Evolutionary conservation across 345 rosid genomes (phyloP), one percentile per base, ranked within the genome.

Genomic region (Dipteronia dyeriana): DNA sequence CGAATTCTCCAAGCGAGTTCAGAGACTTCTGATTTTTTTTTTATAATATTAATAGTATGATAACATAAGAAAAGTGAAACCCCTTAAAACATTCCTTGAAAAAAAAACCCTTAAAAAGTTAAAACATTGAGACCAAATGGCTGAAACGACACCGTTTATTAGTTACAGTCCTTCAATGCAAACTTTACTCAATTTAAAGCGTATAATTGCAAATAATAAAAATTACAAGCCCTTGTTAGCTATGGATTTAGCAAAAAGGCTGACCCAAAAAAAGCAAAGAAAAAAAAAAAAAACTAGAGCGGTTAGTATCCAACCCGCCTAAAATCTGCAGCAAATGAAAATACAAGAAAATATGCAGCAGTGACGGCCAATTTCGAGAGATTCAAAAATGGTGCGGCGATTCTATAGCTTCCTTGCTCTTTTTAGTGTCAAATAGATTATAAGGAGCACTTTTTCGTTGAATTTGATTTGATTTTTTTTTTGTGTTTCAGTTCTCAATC

Each of bases 401-500:
- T 38, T 26, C 62, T 31, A 26, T 41, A 39, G 17, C 65, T 26
- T 62, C 1, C 41, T 17, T 62, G 60, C 19, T 62, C 61, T 29
- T 43, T 23, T 45, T 31, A 43, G 13, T 9, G 5, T 10, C 22
- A 19, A 10, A 26, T 31, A 14, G 41, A 34, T 59, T 43, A 3
- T 7, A 16, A 8, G 23, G 2, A n/a, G 23, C 26, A 62, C 23
- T 7, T 0, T 66, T 38, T 75, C 3, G 23, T 22, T 7, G 38
- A n/a, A 29, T 65, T 38, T 66, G 70, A 75, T 49, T 29, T n/a
- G 23, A 51, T 10, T 22, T 66, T 12, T 12, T 26, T 53, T 54
- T 0, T 14, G 12, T 73, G 71, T 68, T 84, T 70, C 90, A 96
- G 98, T 96, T 94, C 85, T 86, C 99, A 67, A 91, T 94, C 73